Conservation (phyloP, 352 stramenopile genomes). For the Phytopythium ostracodes region DNA sequence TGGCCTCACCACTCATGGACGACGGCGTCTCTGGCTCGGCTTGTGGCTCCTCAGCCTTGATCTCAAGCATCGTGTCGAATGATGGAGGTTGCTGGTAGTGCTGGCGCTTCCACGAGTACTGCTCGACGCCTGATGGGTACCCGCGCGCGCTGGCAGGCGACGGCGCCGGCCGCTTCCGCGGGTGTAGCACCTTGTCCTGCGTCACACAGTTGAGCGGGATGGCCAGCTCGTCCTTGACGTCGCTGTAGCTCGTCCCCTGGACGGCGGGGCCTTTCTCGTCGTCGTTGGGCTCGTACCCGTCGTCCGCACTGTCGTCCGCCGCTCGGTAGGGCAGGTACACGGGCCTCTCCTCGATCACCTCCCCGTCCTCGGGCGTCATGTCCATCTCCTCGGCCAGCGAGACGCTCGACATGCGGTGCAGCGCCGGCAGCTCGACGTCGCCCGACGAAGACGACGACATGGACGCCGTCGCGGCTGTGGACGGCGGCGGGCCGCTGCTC, state of each 20-base stretch:
- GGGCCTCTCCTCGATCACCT: slow-evolving; percentile 7
- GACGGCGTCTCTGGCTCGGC: slow-evolving; percentile 1
- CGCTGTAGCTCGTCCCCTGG: not conserved
- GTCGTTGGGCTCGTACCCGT: slow-evolving; percentile 21
- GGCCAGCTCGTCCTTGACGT: slow-evolving; percentile 11
- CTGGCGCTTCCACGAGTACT: slow-evolving; percentile 34
- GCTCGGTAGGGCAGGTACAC: slow-evolving; percentile 4
- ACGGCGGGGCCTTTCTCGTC: slow-evolving; percentile 13
- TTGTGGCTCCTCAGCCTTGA: slow-evolving; percentile 1
- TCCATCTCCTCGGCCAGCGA: slow-evolving; percentile 26
- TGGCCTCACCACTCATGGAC: not conserved
- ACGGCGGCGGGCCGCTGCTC: slow-evolving; percentile 11
- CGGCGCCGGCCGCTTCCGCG: slow-evolving; percentile 34
- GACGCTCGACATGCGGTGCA: slow-evolving; percentile 46
- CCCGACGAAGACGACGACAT: not conserved
- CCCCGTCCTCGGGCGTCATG: slow-evolving; percentile 11
- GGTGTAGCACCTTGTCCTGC: slow-evolving; percentile 33
- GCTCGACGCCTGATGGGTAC: slow-evolving; percentile 14
- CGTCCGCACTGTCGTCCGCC: slow-evolving; percentile 15
- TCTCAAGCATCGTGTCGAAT: not conserved
- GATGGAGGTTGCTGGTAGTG: slow-evolving; percentile 10
- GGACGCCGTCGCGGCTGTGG: slow-evolving; percentile 2
- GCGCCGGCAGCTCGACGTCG: slow-evolving; percentile 14
- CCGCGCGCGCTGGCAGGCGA: slow-evolving; percentile 21
- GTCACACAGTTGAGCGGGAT: slow-evolving; percentile 47